Base-by-base conservation (phyloP, 2,329 filamentous ascomycete genomes). In the Helicocarpus griseus region DNA sequence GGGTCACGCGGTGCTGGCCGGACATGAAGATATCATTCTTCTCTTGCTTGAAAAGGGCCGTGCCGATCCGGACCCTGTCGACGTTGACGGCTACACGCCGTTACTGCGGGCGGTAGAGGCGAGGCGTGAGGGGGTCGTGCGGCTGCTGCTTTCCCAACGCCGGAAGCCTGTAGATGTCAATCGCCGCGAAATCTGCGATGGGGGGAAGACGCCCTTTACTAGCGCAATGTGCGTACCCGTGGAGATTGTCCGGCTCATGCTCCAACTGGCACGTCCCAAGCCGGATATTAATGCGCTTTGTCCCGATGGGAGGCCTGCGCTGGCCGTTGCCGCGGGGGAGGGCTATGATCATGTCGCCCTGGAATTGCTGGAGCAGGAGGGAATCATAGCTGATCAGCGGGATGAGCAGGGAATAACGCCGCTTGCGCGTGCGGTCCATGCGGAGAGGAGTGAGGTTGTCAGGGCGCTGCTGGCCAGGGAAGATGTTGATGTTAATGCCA, bases 31-130 rank as follows among this genome's bases (percentile, higher is more conserved):
- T 11, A 22, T 50, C n/a, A 46, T 48, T 8, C 38, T 44, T 2
- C 39, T 56, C 2, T 52, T 56, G 13, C 33, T 56, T 33, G 7
- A 49, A 5, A 46, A 46, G 19, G 54, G 52, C 11, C 49, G 2
- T 24, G 28, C 14, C 6, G 9, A 33, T 33, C 26, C 28, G n/a
- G 43, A 45, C 28, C 17, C 26, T 7, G 17, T 2, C 43, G 26
- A 33, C 43, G 9, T 6, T n/a, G 8, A 22, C 26, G 43, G 28
- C 26, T 33, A 33, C 19, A 33, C 43, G 17, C 43, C 43, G 26
- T 21, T 45, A n/a, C 2, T 5, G 11, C 9, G 9, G 28, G 43
- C 43, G 4, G 43, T 21, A 21, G 7, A 21, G 1, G 28, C 13
- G n/a, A 2, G 4, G 14, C 3, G 22, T 24, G 21, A 28, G 17